These are phyloP conservation scores for Fusarium incarnatum DNA, from an alignment of 2,329 filamentous ascomycete genomes.

Conservation along the genomic window DNA sequence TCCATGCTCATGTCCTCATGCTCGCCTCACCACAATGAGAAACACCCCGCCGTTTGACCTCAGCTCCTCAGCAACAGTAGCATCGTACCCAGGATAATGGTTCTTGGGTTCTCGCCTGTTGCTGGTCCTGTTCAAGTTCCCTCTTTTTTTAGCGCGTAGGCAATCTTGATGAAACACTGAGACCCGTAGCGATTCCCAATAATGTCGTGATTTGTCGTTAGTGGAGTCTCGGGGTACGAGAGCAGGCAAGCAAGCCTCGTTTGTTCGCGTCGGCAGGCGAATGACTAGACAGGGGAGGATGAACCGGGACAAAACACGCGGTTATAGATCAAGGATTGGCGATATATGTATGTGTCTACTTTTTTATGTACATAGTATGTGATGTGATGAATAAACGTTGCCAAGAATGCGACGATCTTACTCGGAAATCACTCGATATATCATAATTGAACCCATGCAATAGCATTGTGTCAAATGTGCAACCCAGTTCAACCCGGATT, in stretches of 20 bases:
- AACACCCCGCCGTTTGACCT: slow-evolving; percentile 1
- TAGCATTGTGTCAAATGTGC: background rate
- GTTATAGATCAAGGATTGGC: slow-evolving; percentile 21
- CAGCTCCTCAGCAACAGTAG: slow-evolving; percentile 8
- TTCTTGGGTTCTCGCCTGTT: slow-evolving; percentile 14
- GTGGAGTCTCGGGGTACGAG: slow-evolving; percentile 2
- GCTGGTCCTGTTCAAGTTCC: background rate
- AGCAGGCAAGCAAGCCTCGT: background rate
- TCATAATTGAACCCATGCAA: background rate
- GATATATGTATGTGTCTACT: background rate
- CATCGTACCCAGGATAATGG: slow-evolving; percentile 13
- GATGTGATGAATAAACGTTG: slow-evolving; percentile 5
- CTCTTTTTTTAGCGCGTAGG: background rate
- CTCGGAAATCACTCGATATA: background rate
- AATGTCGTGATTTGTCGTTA: background rate
- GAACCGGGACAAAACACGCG: slow-evolving; percentile 5
- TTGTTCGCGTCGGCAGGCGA: background rate
- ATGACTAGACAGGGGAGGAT: background rate
- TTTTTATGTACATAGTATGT: background rate
- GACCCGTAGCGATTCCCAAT: background rate
- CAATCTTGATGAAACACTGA: slow-evolving; percentile 4
- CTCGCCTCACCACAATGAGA: slow-evolving; percentile 4
- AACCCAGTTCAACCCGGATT: background rate
- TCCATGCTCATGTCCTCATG: background rate
- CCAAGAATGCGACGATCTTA: background rate